Base-by-base conservation (phyloP, 345 rosid species). In the Rubroshorea leprosula region DNA sequence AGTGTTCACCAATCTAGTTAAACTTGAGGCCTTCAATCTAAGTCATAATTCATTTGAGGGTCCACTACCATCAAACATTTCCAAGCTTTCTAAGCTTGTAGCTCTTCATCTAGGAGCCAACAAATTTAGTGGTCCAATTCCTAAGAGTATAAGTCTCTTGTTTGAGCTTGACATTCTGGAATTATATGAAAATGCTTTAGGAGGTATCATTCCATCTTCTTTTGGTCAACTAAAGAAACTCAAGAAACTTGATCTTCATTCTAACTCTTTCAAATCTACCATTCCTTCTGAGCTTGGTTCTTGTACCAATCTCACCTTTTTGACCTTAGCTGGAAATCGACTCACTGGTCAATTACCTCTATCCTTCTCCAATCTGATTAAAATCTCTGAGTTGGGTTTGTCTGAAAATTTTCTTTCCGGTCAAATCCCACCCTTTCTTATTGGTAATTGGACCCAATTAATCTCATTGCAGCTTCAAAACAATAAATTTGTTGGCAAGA, bases 281-380 rank as follows among this genome's bases (percentile, higher is more conserved):
- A 66, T 86, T 49, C 93, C 89, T 51, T 20, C 75, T 10, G 82
- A 83, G 67, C 71, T 86, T 47, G 77, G 94, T 12, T 60, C 68
- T 15, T 83, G 87, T 53, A 57, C 70, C 9, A 74, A 79, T 51
- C 85, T 86, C 56, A 70, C 77, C 7, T 75, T n/a, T 59, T 49
- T 86, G 66, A 85, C 83, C 29, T 60, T 86, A 43, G 87, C 85
- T 16, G 41, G 0, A 53, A 86, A 86, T 62, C 45, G 56, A n/a
- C 70, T 86, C 29, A 73, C 57, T 11, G 93, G 89, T 53, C 67
- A 56, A 2, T 45, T 85, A 58, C 89, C 86, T 23, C 16, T 44
- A 51, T 83, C 89, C 13, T 68, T 85, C 63, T 78, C 83, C 47
- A 71, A 65, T 68, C 76, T 80, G 64, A 12, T 41, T 20, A 70